Conservation (phyloP, 805 yeast species). For the Yarrowia phangngaensis region DNA sequence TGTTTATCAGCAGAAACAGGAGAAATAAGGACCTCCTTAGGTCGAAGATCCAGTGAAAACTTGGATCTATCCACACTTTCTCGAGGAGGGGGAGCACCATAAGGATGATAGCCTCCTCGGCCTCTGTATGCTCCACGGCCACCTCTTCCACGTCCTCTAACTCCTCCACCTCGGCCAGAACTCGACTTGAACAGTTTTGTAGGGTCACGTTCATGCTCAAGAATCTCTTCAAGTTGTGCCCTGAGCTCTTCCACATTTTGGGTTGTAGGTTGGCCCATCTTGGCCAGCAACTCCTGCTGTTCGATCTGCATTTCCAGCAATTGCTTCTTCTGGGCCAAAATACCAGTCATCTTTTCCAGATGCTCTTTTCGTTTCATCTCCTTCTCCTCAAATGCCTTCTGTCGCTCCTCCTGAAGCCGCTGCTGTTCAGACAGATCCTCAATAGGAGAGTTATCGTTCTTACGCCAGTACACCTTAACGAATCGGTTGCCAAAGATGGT, state of each 20-base stretch:
- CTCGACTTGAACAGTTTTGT: conserved; percentile 12
- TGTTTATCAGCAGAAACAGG: conserved; percentile 38
- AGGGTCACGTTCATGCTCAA: conserved; percentile 17
- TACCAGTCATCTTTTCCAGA: conserved; percentile 38
- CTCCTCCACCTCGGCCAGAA: background rate
- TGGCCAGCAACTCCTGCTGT: conserved; percentile 32
- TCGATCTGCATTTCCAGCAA: conserved; percentile 39
- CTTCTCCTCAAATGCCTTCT: conserved; percentile 44
- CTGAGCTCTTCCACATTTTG: conserved; percentile 33
- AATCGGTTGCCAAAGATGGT: conserved; percentile 50
- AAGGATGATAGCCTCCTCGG: conserved; percentile 33
- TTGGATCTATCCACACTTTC: conserved; percentile 29
- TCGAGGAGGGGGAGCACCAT: conserved; percentile 32
- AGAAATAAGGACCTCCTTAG: conserved; percentile 39
- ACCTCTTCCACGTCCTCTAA: conserved; percentile 32
- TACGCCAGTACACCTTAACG: conserved; percentile 47
- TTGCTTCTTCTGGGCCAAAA: conserved; percentile 41
- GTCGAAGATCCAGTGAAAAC: conserved; percentile 40
- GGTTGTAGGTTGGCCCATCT: conserved; percentile 31
- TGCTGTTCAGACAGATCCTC: conserved; percentile 43
- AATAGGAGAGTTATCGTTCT: conserved; percentile 32
- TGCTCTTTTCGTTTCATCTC: conserved; percentile 39
- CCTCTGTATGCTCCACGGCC: conserved; percentile 32
- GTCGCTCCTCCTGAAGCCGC: conserved; percentile 42
- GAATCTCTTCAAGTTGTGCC: conserved; percentile 38